Conservation (phyloP, 495 filamentous ascomycete genomes). For the Tuber umbilicatum region DNA sequence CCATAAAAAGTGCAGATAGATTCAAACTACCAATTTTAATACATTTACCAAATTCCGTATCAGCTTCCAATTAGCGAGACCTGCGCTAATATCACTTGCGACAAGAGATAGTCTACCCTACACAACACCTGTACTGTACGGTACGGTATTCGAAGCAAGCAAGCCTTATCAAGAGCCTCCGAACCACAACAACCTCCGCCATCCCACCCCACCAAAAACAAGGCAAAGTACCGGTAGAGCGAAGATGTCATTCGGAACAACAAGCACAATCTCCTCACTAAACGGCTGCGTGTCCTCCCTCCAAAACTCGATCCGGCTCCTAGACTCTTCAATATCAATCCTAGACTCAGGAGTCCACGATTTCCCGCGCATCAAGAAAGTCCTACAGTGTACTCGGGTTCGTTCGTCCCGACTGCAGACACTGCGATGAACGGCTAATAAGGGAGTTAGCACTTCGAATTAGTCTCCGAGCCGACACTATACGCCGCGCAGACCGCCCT, state of each 20-base stretch:
- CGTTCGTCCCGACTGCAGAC: constrained; percentile 26
- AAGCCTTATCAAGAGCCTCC: not conserved
- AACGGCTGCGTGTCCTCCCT: constrained; percentile 63
- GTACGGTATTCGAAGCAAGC: not conserved
- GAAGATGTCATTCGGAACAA: constrained; percentile 26
- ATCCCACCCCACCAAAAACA: not conserved
- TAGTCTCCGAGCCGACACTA: constrained; percentile 63
- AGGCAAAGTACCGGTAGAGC: not conserved
- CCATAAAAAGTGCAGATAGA: not conserved
- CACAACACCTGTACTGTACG: not conserved
- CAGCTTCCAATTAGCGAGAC: not conserved
- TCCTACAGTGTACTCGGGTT: constrained; percentile 65
- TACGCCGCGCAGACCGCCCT: constrained; percentile 61
- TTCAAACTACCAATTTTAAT: not conserved
- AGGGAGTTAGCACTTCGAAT: constrained; percentile 63
- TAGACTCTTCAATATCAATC: constrained; percentile 65
- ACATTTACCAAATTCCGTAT: not conserved
- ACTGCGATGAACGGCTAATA: not conserved
- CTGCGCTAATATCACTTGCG: not conserved
- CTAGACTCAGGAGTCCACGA: constrained; percentile 66
- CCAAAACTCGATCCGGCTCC: constrained; percentile 61
- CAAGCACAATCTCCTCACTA: constrained; percentile 47
- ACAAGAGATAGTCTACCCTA: not conserved
- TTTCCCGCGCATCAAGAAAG: constrained; percentile 65
- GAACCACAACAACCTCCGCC: not conserved